phyloP scores from a whole-genome alignment of 1,139 yeast genomes.

The Diutina scorzettiae region DNA sequence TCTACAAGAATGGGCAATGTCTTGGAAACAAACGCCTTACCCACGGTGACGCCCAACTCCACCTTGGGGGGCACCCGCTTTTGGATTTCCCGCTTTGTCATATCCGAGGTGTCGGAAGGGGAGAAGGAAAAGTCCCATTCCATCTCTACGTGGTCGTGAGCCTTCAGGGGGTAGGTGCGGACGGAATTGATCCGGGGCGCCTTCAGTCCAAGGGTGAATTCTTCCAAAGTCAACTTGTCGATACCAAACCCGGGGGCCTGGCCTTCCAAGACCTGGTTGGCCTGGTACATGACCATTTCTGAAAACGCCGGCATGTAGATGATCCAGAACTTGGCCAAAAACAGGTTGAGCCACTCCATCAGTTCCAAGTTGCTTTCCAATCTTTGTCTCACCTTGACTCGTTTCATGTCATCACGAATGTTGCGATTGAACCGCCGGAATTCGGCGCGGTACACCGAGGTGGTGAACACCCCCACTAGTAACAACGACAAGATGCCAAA shows the following conservation, averaged over 20 bases:
- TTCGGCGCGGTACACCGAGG: conserved; percentile 58
- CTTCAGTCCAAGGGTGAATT: conserved; percentile 68
- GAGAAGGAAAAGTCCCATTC: conserved; percentile 75
- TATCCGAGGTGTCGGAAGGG: conserved; percentile 70
- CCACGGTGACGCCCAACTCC: conserved; percentile 66
- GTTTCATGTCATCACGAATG: conserved; percentile 59
- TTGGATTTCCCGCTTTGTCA: conserved; percentile 63
- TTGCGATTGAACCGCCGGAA: conserved; percentile 63
- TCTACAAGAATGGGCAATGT: conserved; percentile 67
- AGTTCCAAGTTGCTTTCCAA: conserved; percentile 56
- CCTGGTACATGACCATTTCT: conserved; percentile 58
- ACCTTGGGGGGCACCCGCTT: conserved; percentile 69
- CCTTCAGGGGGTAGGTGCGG: conserved; percentile 58
- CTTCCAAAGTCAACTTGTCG: conserved; percentile 58
- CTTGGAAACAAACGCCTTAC: conserved; percentile 67
- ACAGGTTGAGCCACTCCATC: conserved; percentile 70
- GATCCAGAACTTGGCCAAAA: conserved; percentile 72
- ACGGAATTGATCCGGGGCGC: conserved; percentile 66
- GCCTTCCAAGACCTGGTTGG: conserved; percentile 54
- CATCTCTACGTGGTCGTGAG: conserved; percentile 60
- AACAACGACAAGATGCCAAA: conserved; percentile 30
- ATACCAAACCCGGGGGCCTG: conserved; percentile 77
- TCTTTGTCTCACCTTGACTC: conserved; percentile 47
- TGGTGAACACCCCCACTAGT: conserved; percentile 45
- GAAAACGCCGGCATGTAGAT: conserved; percentile 78